Conservation (phyloP, 2,329 filamentous ascomycete genomes). For the Fusarium illudens region DNA sequence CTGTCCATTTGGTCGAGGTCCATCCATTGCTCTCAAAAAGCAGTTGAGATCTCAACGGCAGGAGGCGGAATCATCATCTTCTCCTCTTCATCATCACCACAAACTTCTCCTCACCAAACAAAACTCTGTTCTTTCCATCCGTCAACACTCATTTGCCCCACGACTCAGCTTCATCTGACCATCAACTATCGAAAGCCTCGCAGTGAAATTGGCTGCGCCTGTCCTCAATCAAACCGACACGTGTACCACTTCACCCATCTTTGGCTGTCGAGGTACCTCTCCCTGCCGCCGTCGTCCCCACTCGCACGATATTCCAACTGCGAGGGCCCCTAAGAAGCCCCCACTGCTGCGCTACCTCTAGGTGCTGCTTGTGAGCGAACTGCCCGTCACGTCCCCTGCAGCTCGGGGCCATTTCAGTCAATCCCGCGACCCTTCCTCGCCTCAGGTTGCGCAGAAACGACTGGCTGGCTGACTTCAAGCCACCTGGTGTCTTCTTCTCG, state of each 20-base stretch:
- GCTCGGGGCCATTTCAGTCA: constrained; percentile 34
- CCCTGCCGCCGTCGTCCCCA: background rate
- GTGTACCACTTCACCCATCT: constrained; percentile 21
- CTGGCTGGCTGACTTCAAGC: constrained; percentile 43
- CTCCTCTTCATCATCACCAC: constrained; percentile 12
- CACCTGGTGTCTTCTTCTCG: constrained; percentile 46
- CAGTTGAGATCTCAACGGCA: background rate
- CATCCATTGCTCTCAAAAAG: background rate
- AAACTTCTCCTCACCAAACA: background rate
- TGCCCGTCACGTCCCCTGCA: constrained; percentile 40
- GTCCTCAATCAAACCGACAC: constrained; percentile 10
- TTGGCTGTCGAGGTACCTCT: constrained; percentile 24
- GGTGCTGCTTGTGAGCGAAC: constrained; percentile 28
- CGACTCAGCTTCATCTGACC: background rate
- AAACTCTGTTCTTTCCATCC: background rate
- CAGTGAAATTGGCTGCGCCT: constrained; percentile 12
- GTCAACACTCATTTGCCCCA: background rate
- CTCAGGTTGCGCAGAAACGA: constrained; percentile 42
- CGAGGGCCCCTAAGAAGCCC: constrained; percentile 18
- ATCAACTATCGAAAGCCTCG: constrained; percentile 21
- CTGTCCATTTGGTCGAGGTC: background rate
- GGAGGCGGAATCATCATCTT: background rate
- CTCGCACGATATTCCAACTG: constrained; percentile 11
- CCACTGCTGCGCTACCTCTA: constrained; percentile 18
- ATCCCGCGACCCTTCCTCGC: constrained; percentile 42